Conservation (phyloP, 768 basidiomycete species). For the Tylopilus sp. region DNA sequence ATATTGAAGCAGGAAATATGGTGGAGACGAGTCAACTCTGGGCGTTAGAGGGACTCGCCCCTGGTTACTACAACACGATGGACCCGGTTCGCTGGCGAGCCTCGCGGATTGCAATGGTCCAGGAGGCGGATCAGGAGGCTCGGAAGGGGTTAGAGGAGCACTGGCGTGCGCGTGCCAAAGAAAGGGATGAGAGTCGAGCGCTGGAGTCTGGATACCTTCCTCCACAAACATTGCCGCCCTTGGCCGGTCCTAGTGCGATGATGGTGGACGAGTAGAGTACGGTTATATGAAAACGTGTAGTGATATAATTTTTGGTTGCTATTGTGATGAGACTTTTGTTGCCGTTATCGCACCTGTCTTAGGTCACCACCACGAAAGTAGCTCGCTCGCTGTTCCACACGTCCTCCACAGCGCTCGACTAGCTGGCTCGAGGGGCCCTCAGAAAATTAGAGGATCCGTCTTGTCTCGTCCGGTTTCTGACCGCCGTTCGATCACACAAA, state of each 20-base stretch:
- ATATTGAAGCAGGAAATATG: slow-evolving; percentile 35
- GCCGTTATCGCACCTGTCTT: slow-evolving; percentile 27
- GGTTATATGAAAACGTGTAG: not conserved
- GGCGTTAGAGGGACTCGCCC: slow-evolving; percentile 67
- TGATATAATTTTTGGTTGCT: slow-evolving; percentile 15
- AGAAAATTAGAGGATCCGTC: slow-evolving; percentile 43
- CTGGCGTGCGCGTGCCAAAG: slow-evolving; percentile 31
- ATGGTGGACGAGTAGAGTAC: slow-evolving; percentile 16
- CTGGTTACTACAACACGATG: slow-evolving; percentile 66
- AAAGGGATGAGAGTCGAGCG: slow-evolving; percentile 24
- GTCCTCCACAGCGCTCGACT: slow-evolving; percentile 8
- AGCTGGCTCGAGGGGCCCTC: slow-evolving; percentile 1
- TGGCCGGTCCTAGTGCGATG: slow-evolving; percentile 14
- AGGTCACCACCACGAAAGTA: slow-evolving; percentile 8
- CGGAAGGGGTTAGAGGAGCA: slow-evolving; percentile 39
- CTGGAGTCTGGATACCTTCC: slow-evolving; percentile 16
- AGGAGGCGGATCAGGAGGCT: slow-evolving; percentile 56
- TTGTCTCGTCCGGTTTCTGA: slow-evolving; percentile 38
- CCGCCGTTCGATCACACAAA: slow-evolving; percentile 34
- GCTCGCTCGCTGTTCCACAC: slow-evolving; percentile 15
- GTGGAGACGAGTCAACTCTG: slow-evolving; percentile 52
- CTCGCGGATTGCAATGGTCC: slow-evolving; percentile 52
- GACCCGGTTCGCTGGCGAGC: slow-evolving; percentile 61
- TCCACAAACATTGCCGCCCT: slow-evolving; percentile 4
- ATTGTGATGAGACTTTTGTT: slow-evolving; percentile 14